phyloP scores from a whole-genome alignment of 176 grass and related monocot species.

The Phoenix roebelenii region DNA sequence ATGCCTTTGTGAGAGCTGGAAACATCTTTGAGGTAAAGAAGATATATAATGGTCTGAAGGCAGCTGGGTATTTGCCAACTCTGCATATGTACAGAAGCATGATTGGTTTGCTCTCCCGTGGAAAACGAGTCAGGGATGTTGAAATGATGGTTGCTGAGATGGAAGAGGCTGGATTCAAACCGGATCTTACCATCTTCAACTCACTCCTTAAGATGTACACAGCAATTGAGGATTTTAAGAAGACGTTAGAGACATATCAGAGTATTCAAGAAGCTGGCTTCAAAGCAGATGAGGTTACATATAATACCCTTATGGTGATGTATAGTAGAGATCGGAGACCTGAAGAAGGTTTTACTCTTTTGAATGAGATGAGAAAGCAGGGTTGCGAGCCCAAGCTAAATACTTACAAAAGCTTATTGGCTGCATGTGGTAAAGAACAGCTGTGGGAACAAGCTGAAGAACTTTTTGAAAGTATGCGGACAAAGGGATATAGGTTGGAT shows the following conservation, averaged over 20 bases:
- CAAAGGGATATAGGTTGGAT: constrained; percentile 58
- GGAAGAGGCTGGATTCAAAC: constrained; percentile 61
- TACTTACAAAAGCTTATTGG: constrained; percentile 89
- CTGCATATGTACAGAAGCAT: constrained; percentile 79
- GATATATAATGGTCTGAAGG: constrained; percentile 99
- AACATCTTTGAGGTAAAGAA: constrained; percentile 94
- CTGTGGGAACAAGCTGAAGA: constrained; percentile 78
- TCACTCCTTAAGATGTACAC: constrained; percentile 80
- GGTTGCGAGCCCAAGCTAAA: constrained; percentile 60
- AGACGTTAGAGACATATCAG: constrained; percentile 58
- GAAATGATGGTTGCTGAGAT: constrained; percentile 83
- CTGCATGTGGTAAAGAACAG: constrained; percentile 62
- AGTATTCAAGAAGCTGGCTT: constrained; percentile 52
- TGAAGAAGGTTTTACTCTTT: constrained; percentile 71
- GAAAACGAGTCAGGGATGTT: constrained; percentile 60
- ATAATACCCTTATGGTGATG: constrained; percentile 82
- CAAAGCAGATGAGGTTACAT: constrained; percentile 78
- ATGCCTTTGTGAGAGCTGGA: constrained; percentile 67
- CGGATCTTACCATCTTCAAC: constrained; percentile 60
- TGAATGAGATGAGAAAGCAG: constrained; percentile 71
- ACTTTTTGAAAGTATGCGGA: constrained; percentile 60
- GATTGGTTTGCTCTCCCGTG: constrained; percentile 58
- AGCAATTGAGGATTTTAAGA: constrained; percentile 51
- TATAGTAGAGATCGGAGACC: constrained; percentile 71
- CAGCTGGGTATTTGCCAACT: constrained; percentile 75